Evolutionary conservation across 306 rosid genomes (phyloP).

Genomic region (Lagenaria siceraria): DNA sequence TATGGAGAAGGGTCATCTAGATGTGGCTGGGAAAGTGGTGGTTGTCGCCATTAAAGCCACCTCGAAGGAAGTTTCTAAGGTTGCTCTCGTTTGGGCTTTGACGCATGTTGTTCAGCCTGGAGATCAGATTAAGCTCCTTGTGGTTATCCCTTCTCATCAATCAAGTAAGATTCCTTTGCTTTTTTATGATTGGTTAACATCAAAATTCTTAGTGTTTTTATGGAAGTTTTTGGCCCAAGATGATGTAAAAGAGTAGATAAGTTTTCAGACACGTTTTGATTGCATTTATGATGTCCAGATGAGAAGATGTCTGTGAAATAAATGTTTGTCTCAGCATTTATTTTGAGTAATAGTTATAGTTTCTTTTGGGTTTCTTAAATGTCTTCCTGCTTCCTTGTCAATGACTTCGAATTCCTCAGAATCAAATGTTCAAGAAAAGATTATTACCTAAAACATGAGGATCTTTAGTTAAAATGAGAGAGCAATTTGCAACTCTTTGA

Average conservation of each 20-base stretch:
- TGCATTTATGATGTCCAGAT: constrained; percentile 6
- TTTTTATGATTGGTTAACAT: neutral
- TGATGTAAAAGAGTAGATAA: neutral
- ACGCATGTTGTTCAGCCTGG: constrained; percentile 95
- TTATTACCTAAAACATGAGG: neutral
- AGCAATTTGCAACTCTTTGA: neutral
- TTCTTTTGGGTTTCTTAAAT: neutral
- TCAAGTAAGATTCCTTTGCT: constrained; percentile 31
- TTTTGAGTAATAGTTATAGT: neutral
- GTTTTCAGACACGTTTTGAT: constrained; percentile 1
- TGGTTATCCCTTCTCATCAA: constrained; percentile 48
- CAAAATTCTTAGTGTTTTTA: neutral
- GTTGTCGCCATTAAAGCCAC: constrained; percentile 85
- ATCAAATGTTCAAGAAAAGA: neutral
- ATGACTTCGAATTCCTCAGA: neutral
- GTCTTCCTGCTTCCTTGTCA: neutral
- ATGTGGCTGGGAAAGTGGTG: constrained; percentile 57
- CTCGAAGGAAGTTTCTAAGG: constrained; percentile 57
- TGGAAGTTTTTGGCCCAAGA: neutral
- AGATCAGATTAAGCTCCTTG: constrained; percentile 77
- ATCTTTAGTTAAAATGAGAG: neutral
- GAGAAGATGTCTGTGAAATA: neutral
- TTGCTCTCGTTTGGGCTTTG: constrained; percentile 86
- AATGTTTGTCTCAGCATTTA: constrained; percentile 1
- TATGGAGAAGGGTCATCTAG: constrained; percentile 23